Conservation (phyloP, 768 basidiomycete species). For the Boletus reticulatus region DNA sequence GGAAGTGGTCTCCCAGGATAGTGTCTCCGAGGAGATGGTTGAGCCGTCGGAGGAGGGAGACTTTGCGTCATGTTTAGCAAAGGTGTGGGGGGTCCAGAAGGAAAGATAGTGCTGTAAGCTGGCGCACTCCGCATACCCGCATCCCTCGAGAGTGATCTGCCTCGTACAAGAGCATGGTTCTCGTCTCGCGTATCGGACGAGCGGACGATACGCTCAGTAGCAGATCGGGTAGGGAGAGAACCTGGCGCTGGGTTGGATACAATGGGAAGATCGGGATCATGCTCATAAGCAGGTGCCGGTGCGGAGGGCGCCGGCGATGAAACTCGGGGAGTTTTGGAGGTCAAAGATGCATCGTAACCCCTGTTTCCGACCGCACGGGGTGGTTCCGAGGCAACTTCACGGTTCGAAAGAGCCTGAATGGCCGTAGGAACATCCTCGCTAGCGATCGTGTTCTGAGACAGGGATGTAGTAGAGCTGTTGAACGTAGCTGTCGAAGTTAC, state of each 20-base stretch:
- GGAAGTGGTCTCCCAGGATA: conserved; percentile 34
- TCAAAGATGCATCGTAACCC: conserved; percentile 9
- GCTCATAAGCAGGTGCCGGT: conserved; percentile 19
- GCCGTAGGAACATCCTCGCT: conserved; percentile 19
- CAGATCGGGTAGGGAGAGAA: conserved; percentile 28
- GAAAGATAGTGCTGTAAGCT: conserved; percentile 33
- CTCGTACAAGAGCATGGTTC: conserved; percentile 26
- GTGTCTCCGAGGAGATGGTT: conserved; percentile 30
- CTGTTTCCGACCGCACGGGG: conserved; percentile 16
- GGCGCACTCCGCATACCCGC: conserved; percentile 33
- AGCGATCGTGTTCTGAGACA: conserved; percentile 15
- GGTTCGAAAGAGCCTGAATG: conserved; percentile 11
- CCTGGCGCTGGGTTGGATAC: conserved; percentile 14
- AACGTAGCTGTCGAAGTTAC: conserved; percentile 28
- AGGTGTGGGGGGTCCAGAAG: conserved; percentile 31
- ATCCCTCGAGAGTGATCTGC: conserved; percentile 32
- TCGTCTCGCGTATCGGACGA: conserved; percentile 27
- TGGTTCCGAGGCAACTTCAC: conserved; percentile 25
- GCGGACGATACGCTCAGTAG: conserved; percentile 33
- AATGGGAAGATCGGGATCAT: conserved; percentile 28
- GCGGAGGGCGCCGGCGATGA: conserved; percentile 22
- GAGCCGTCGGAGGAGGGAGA: conserved; percentile 19
- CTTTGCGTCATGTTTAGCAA: conserved; percentile 24
- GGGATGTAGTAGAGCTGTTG: conserved; percentile 17
- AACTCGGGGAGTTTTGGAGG: conserved; percentile 23